Evolutionary conservation across 2,329 filamentous ascomycete genomes (phyloP).

Genomic region (Colletotrichum truncatum): DNA sequence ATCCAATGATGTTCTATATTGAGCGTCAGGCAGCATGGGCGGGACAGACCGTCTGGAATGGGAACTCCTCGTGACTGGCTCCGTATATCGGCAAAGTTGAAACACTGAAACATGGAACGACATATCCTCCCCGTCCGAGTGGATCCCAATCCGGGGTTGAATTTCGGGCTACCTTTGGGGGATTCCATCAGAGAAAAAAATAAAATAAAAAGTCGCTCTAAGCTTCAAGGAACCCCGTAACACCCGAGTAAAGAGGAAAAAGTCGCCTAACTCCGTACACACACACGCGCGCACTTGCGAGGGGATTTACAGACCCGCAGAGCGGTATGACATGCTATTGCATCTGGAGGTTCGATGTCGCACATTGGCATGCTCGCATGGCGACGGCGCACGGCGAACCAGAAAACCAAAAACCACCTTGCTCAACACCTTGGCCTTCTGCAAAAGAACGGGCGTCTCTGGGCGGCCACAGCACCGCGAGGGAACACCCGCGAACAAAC

Average conservation of each 20-base stretch:
- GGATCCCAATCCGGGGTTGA: constrained; percentile 26
- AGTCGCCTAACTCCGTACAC: not conserved
- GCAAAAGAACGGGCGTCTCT: constrained; percentile 3
- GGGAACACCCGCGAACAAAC: not conserved
- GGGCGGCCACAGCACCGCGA: not conserved
- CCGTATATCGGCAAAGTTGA: constrained; percentile 24
- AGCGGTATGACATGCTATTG: not conserved
- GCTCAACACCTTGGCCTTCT: not conserved
- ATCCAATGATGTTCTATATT: not conserved
- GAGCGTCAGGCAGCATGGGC: not conserved
- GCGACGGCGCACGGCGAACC: constrained; percentile 8
- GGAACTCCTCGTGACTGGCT: constrained; percentile 12
- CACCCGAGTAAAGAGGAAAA: not conserved
- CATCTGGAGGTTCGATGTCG: not conserved
- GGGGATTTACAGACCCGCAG: not conserved
- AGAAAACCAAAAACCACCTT: not conserved
- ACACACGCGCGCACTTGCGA: not conserved
- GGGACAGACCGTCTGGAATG: constrained; percentile 5
- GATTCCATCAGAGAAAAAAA: not conserved
- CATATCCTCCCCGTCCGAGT: constrained; percentile 13
- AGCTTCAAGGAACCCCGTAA: constrained; percentile 16
- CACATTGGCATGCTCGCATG: constrained; percentile 15
- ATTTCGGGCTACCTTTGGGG: constrained; percentile 15
- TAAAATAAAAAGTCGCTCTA: not conserved
- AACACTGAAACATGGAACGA: constrained; percentile 31